phyloP scores from a whole-genome alignment of 345 rosid species.

The Acer campestre region DNA sequence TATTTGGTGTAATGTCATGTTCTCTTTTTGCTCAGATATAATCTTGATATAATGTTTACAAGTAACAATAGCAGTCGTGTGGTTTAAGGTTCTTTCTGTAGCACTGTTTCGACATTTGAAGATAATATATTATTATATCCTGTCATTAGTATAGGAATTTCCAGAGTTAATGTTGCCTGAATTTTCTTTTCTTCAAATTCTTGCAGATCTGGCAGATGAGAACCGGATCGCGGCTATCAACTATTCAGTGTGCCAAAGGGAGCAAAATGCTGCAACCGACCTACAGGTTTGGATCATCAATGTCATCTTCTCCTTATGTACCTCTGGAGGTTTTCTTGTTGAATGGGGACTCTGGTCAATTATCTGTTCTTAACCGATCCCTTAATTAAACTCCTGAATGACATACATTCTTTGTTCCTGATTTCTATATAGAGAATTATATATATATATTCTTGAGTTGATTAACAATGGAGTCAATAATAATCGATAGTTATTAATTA shows the following conservation, averaged over 20 bases:
- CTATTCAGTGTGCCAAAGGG: constrained; percentile 73
- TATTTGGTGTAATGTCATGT: neutral
- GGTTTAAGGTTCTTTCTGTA: neutral
- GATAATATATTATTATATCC: neutral
- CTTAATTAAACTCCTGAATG: constrained; percentile 36
- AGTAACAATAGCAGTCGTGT: neutral
- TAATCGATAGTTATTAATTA: too few relatives aligned
- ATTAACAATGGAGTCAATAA: too few relatives aligned
- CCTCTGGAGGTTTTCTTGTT: constrained; percentile 84
- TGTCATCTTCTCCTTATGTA: constrained; percentile 67
- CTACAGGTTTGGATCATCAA: constrained; percentile 72
- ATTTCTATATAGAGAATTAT: neutral
- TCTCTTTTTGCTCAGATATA: neutral
- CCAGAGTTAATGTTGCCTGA: neutral
- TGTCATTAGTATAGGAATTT: neutral
- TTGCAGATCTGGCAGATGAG: constrained; percentile 99
- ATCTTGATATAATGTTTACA: too few relatives aligned
- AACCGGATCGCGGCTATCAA: constrained; percentile 78
- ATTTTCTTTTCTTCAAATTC: neutral
- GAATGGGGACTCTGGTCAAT: constrained; percentile 86
- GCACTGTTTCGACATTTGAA: neutral
- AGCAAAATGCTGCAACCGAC: constrained; percentile 85
- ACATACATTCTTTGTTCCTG: constrained; percentile 11
- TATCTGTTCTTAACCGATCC: constrained; percentile 70
- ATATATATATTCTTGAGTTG: neutral